phyloP scores from a whole-genome alignment of 768 basidiomycete species.

The Sarcodon sp. region DNA sequence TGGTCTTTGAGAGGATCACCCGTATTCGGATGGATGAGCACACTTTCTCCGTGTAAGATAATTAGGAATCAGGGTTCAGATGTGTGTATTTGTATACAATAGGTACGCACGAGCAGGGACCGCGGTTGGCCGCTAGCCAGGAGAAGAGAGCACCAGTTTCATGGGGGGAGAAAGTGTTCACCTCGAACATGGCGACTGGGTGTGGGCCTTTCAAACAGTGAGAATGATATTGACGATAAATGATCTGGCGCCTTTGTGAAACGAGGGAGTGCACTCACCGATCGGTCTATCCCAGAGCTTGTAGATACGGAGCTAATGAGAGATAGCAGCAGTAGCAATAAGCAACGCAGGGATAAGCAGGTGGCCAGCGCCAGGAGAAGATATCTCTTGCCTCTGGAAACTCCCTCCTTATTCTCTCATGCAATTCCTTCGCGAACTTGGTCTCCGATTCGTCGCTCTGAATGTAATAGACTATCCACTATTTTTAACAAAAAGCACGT shows the following conservation, averaged over 20 bases:
- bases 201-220: slow-evolving; percentile 36
- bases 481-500: background rate
- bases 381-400: slow-evolving; percentile 58
- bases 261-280: slow-evolving; percentile 23
- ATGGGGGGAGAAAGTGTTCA: slow-evolving; percentile 53
- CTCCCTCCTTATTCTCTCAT: slow-evolving; percentile 46
- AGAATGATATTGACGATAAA: background rate
- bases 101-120: slow-evolving; percentile 52
- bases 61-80: background rate
- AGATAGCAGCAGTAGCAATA: background rate
- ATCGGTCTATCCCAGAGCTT: slow-evolving; percentile 49
- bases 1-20: slow-evolving; percentile 42
- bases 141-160: slow-evolving; percentile 59
- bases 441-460: slow-evolving; percentile 27
- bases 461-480: slow-evolving; percentile 47
- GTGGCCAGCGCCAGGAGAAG: no score
- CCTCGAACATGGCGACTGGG: slow-evolving; percentile 61
- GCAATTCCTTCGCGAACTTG: slow-evolving; percentile 38
- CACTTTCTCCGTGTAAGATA: slow-evolving; percentile 21
- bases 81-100: background rate
- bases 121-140: slow-evolving; percentile 55
- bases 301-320: slow-evolving; percentile 42
- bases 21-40: slow-evolving; percentile 65
- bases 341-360: background rate
- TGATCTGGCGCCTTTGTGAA: background rate